phyloP scores from a whole-genome alignment of 441 rosid genomes.

The Theobroma grandiflorum region DNA sequence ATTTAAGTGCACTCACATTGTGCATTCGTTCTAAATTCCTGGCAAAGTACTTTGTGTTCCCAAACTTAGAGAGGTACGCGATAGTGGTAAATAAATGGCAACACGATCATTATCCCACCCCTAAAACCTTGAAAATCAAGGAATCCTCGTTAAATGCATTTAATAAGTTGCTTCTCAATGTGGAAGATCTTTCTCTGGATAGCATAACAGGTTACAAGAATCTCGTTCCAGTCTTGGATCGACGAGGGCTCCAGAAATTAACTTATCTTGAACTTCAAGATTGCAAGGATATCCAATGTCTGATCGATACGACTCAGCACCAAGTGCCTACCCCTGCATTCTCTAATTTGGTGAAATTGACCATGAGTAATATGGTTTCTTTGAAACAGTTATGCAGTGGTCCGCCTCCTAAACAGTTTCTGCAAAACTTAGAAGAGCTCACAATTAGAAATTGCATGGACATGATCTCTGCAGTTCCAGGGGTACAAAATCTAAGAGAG shows the following conservation, averaged over 20 bases:
- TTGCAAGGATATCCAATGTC: conserved; percentile 20
- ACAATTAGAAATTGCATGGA: neutral
- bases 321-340: neutral
- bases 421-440: neutral
- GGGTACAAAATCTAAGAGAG: neutral
- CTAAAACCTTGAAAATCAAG: neutral
- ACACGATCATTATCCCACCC: neutral
- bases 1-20: conserved; percentile 17
- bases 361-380: neutral
- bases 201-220: neutral
- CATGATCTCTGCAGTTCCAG: conserved; percentile 1
- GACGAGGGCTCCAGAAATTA: conserved; percentile 9
- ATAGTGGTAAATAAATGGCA: neutral
- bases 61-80: conserved; percentile 13
- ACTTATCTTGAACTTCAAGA: neutral
- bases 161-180: conserved; percentile 12
- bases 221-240: conserved; percentile 26
- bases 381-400: neutral
- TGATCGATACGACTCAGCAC: conserved; percentile 11
- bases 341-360: neutral
- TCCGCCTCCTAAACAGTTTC: neutral
- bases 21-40: neutral
- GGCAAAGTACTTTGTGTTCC: conserved; percentile 19
- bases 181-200: conserved; percentile 18
- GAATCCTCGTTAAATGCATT: conserved; percentile 14